Base-by-base conservation (phyloP, 2,329 filamentous ascomycete genomes). In the Graphilbum ipis-grandicollis region DNA sequence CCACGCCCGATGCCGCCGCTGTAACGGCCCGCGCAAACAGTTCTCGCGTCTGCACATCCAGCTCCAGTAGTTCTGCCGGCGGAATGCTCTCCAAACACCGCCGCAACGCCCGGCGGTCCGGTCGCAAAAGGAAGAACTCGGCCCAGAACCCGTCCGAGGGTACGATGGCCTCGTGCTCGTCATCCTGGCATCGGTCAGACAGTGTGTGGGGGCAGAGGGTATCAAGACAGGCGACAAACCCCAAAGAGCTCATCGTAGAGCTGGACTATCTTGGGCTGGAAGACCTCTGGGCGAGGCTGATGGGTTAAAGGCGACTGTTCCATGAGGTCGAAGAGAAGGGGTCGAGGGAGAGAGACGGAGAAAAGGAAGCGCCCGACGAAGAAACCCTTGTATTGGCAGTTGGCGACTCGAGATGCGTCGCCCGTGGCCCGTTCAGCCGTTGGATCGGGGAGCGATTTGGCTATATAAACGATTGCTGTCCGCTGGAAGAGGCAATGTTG, bases 71-170 rank as follows among this genome's bases (percentile, higher is more conserved):
- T 47, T 86, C 76, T 46, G 82, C 75, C 6, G 84, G 71, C 36
- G 70, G 68, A 30, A 90, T 62, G n/a, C 68, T 62, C 44, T 75
- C 71, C 42, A 98, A 62, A 34, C 85, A 68, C 35, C 60, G 62
- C 52, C 73, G 70, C 44, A 98, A 61, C 34, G 74, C 69, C 5
- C 64, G 55, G 38, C 72, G 68, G 52, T 94, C 84, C 18, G 88
- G 86, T 44, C 75, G 76, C 40, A 94, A 66, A 28, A 98, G 68
- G 56, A 98, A 98, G 59, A 98, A 85, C 57, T 94, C 90, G 46
- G 74, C 70, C 90, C 90, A 98, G 60, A 94, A 98, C 31, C 85
- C 88, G 42, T 93, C 84, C 1, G 82, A 71, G 43, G 79, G 78
- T 36, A 63, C 57, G 41, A 74, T 69, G 42, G 79, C 68, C 38